Evolutionary conservation across 257 asterid species (phyloP).

Genomic region (Petunia secreta): DNA sequence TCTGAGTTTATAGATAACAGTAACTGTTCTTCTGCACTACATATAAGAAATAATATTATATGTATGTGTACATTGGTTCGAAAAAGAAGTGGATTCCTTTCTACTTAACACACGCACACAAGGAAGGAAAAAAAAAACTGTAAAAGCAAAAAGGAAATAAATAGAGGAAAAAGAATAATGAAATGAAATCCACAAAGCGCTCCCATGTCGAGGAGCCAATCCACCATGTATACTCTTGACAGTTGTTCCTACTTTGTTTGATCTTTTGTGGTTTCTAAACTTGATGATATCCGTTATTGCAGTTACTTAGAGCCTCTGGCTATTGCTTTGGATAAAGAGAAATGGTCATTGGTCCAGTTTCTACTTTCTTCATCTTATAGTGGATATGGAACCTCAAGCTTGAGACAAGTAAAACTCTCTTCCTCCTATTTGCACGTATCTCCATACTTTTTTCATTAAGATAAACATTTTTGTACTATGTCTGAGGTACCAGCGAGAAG

Average conservation of each 20-base stretch:
- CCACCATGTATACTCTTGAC: slow-evolving; percentile 13
- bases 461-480: background rate
- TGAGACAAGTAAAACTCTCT: slow-evolving; percentile 70
- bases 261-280: slow-evolving; percentile 35
- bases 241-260: slow-evolving; percentile 7
- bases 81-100: background rate
- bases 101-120: background rate
- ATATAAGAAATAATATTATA: background rate
- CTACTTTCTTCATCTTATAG: slow-evolving; percentile 88
- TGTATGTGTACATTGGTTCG: background rate
- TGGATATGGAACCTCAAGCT: slow-evolving; percentile 94
- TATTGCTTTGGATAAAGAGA: slow-evolving; percentile 86
- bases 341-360: slow-evolving; percentile 92
- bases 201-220: background rate
- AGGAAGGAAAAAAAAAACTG: background rate
- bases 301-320: slow-evolving; percentile 95
- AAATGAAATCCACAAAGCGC: background rate
- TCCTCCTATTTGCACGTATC: slow-evolving; percentile 1
- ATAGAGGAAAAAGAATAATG: background rate
- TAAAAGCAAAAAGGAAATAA: background rate
- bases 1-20: background rate
- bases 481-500: background rate
- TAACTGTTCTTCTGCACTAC: background rate
- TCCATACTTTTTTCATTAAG: background rate
- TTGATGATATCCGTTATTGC: slow-evolving; percentile 36